Base-by-base conservation (phyloP, 495 filamentous ascomycete species). In the Penicillium cataractarum region DNA sequence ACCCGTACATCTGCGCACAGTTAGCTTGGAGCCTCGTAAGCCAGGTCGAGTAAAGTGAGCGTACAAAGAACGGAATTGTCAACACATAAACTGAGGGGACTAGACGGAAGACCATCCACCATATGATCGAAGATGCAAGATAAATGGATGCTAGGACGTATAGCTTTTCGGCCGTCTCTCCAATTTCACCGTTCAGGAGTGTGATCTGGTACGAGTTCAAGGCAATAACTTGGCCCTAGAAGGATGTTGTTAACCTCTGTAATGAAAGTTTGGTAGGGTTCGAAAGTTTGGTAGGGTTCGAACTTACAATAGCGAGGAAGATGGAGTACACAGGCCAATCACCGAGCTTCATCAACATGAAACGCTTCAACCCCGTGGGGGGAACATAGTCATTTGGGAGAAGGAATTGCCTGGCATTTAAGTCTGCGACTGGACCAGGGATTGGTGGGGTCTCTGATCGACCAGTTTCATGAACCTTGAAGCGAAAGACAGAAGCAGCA, bases 201-300 rank as follows among this genome's bases (percentile, higher is more conserved):
- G 86, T 87, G 69, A 90, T 86, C 62, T 90, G 87, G 72, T 89
- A 88, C 0, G 84, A 88, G 66, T 87, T 89, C 52, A 85, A 84
- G 0, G 88, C 84, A 46, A 90, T 82, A 60, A 90, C 83, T 68
- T 90, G 88, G 6, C 85, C 42, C 42, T 46, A 46, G 1, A 46
- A 10, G 19, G 24, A 46, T 12, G 19, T 21, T 24, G 42, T 46
- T 10, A 46, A 9, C 40, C 6, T 46, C 42, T 46, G 21, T 46
- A 22, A 46, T 24, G 42, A 21, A 21, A 46, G 19, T 46, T 46
- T 46, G n/a, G n/a, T n/a, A n/a, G n/a, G n/a, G n/a, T n/a, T n/a
- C n/a, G n/a, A n/a, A n/a, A n/a, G n/a, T n/a, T n/a, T 46, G 42
- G 19, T 24, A 46, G 42, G 42, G 15, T 46, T 22, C 7, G 19